Conservation (phyloP, 2,329 filamentous ascomycete species). For the Chaetomium globosum region DNA sequence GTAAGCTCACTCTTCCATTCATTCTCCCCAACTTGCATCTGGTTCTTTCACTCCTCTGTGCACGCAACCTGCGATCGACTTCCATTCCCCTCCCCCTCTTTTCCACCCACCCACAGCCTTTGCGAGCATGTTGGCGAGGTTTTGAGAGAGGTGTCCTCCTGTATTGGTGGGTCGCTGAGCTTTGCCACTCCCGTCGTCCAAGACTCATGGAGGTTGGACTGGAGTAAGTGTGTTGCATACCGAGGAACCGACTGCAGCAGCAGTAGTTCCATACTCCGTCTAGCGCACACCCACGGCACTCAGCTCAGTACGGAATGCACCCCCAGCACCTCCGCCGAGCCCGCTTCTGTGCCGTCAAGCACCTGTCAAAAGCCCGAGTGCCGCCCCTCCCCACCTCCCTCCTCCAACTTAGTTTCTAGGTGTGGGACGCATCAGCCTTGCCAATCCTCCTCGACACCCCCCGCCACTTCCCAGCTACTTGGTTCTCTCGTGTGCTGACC, state of each 20-base stretch:
- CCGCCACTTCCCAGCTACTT: conserved; percentile 23
- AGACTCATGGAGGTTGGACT: background rate
- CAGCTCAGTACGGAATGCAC: conserved; percentile 16
- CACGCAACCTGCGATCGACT: background rate
- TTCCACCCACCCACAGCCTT: background rate
- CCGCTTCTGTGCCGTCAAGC: conserved; percentile 18
- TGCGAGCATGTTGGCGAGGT: conserved; percentile 2
- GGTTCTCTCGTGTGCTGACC: conserved; percentile 29
- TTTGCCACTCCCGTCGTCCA: background rate
- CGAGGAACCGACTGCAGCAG: background rate
- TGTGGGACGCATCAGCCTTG: conserved; percentile 37
- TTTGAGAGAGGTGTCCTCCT: background rate
- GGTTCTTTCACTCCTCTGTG: background rate
- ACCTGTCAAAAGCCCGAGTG: conserved; percentile 19
- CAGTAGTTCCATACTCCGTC: background rate
- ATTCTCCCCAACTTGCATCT: background rate
- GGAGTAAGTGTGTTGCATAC: background rate
- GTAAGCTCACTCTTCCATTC: conserved; percentile 3
- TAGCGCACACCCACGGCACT: conserved; percentile 5
- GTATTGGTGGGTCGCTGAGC: background rate
- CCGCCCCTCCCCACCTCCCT: conserved; percentile 20
- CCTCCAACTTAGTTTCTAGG: conserved; percentile 24
- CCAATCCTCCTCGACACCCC: conserved; percentile 30
- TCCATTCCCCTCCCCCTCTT: background rate
- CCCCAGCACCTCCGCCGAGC: conserved; percentile 19